Conservation (phyloP, 129 eudicot species). For the Artemisia argyi region DNA sequence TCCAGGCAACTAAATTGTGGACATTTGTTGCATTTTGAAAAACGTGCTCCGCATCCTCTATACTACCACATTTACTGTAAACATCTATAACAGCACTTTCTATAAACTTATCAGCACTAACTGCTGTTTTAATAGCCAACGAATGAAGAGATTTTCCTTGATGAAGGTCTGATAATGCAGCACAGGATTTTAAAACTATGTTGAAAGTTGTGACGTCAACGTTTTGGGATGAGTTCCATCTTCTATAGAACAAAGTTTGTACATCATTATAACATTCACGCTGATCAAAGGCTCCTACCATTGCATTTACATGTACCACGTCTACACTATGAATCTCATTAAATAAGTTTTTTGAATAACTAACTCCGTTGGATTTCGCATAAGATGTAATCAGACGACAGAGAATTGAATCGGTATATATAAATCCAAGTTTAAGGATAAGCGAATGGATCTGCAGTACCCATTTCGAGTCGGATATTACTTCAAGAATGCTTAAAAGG, state of each 20-base stretch:
- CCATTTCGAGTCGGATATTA: conserved; percentile 20
- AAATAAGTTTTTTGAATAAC: conserved; percentile 34
- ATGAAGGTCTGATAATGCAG: conserved; percentile 44
- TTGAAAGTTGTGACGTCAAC: conserved; percentile 32
- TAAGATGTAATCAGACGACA: conserved; percentile 44
- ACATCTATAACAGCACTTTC: conserved; percentile 46
- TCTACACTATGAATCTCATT: conserved; percentile 23
- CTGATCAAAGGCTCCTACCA: conserved; percentile 32
- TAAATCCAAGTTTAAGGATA: conserved; percentile 41
- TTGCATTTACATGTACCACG: conserved; percentile 34
- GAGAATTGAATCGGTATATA: conserved; percentile 30
- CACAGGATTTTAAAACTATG: conserved; percentile 50
- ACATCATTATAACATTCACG: conserved; percentile 36
- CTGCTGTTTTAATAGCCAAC: conserved; percentile 37
- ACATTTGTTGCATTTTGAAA: conserved; percentile 12
- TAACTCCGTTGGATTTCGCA: conserved; percentile 41
- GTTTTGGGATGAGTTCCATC: conserved; percentile 35
- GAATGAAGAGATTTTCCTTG: conserved; percentile 45
- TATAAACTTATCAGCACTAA: conserved; percentile 33
- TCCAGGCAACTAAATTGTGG: conserved; percentile 53
- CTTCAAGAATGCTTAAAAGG: conserved; percentile 47
- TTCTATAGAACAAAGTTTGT: conserved; percentile 30
- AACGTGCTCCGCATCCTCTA: conserved; percentile 37
- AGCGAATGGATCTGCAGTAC: conserved; percentile 38
- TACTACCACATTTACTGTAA: conserved; percentile 53